phyloP scores from a whole-genome alignment of 768 basidiomycete genomes.

The Termitomyces sp. region DNA sequence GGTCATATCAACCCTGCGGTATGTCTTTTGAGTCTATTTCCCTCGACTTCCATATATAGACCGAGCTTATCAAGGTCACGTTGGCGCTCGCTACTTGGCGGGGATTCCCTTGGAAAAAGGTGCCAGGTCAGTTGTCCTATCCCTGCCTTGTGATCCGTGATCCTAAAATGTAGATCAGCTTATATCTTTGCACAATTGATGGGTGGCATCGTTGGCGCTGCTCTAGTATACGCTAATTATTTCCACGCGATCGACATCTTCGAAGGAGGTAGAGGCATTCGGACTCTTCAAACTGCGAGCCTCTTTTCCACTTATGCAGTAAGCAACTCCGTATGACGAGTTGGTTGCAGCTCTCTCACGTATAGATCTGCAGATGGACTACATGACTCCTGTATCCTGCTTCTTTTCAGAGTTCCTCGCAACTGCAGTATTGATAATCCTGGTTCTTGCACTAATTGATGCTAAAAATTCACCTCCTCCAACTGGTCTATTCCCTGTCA shows the following conservation, averaged over 20 bases:
- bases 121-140: slow-evolving; percentile 33
- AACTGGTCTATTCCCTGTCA: slow-evolving; percentile 47
- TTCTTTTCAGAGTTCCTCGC: slow-evolving; percentile 55
- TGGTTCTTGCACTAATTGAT: slow-evolving; percentile 51
- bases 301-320: slow-evolving; percentile 63
- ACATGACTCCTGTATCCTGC: slow-evolving; percentile 32
- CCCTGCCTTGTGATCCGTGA: not conserved
- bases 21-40: slow-evolving; percentile 1
- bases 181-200: slow-evolving; percentile 61
- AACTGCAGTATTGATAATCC: slow-evolving; percentile 51
- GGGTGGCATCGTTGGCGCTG: slow-evolving; percentile 57
- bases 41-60: not conserved
- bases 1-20: slow-evolving; percentile 40
- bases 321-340: slow-evolving; percentile 13
- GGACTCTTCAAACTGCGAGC: slow-evolving; percentile 49
- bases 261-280: slow-evolving; percentile 49
- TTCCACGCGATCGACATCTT: slow-evolving; percentile 60
- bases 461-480: slow-evolving; percentile 44
- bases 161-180: slow-evolving; percentile 10
- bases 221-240: slow-evolving; percentile 59
- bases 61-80: slow-evolving; percentile 39
- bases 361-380: slow-evolving; percentile 12
- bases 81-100: slow-evolving; percentile 59
- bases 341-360: not conserved
- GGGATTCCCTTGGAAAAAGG: slow-evolving; percentile 67